Percentiles rank a stretch among this genome's conserved stretches.
Conservation (phyloP, 163 green algal genomes). For the Scenedesmus sp. region DNA sequence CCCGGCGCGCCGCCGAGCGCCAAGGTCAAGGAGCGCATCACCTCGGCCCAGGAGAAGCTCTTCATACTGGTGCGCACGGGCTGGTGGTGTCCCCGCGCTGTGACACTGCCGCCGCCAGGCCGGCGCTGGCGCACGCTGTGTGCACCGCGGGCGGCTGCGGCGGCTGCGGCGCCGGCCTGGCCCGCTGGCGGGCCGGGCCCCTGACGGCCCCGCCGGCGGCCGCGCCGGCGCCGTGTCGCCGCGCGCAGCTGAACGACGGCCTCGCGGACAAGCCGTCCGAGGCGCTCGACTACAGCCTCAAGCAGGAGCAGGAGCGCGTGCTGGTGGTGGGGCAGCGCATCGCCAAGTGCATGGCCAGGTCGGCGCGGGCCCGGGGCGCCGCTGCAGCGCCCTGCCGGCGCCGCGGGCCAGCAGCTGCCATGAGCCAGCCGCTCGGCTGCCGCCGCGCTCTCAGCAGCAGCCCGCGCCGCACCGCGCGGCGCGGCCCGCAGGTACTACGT, state of each 20-base stretch:
- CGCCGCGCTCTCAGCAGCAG: no score
- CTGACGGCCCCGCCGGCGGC: no score
- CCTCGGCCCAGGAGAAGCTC: constrained; percentile 76
- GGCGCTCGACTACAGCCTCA: constrained; percentile 73
- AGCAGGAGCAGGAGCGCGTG: constrained; percentile 57
- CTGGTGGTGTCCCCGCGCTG: not conserved
- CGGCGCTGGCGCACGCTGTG: no score
- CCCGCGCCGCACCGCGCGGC: no score
- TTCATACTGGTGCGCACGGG: constrained; percentile 76
- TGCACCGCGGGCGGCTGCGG: no score
- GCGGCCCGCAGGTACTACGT: constrained; percentile 71
- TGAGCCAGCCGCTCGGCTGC: no score
- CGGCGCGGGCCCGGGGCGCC: constrained; percentile 8
- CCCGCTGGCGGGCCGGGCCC: no score
- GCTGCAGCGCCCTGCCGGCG: no score
- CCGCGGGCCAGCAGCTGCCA: no score
- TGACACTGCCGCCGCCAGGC: no score
- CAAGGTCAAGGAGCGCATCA: constrained; percentile 69
- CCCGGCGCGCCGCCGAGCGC: constrained; percentile 22
- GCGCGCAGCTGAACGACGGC: constrained; percentile 73
- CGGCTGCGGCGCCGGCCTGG: no score
- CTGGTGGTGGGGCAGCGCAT: constrained; percentile 65
- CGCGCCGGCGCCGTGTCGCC: no score
- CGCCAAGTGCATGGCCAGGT: constrained; percentile 73
- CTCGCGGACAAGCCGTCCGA: constrained; percentile 66